Conservation (phyloP, 768 basidiomycete species). For the Psilocybe azurescens region DNA sequence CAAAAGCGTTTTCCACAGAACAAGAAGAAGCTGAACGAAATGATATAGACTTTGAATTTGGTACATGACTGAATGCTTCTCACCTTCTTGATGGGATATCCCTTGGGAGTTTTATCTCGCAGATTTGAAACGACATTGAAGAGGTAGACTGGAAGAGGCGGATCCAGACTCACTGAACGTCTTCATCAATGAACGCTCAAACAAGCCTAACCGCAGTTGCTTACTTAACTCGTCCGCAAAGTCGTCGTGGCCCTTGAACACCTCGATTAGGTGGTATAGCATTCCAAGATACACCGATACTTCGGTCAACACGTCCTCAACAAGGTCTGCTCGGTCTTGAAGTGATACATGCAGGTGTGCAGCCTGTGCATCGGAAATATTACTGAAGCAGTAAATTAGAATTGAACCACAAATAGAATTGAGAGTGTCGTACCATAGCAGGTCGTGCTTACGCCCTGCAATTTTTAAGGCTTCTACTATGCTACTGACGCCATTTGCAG, state of each 20-base stretch:
- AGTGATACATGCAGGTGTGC: constrained; percentile 71
- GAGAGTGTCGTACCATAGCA: constrained; percentile 60
- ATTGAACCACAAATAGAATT: background rate
- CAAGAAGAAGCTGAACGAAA: constrained; percentile 73
- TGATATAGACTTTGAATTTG: background rate
- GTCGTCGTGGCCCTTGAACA: constrained; percentile 91
- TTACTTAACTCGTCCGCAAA: constrained; percentile 97
- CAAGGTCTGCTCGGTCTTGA: constrained; percentile 75
- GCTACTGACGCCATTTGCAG: constrained; percentile 80
- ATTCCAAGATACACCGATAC: constrained; percentile 94
- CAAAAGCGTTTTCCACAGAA: constrained; percentile 93
- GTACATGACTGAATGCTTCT: constrained; percentile 4
- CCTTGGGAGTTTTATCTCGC: constrained; percentile 92
- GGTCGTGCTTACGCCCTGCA: constrained; percentile 85
- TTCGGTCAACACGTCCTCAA: constrained; percentile 92
- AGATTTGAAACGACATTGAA: constrained; percentile 90
- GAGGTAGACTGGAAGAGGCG: constrained; percentile 91
- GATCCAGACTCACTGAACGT: constrained; percentile 87
- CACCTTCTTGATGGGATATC: constrained; percentile 98
- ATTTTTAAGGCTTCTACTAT: constrained; percentile 92
- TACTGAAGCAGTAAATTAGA: constrained; percentile 45
- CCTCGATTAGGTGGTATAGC: constrained; percentile 93
- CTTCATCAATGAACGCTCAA: background rate
- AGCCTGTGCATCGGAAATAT: constrained; percentile 76
- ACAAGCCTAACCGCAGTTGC: constrained; percentile 32